phyloP scores from a whole-genome alignment of 2,329 filamentous ascomycete species.

The Apiospora rasikravindrae region DNA sequence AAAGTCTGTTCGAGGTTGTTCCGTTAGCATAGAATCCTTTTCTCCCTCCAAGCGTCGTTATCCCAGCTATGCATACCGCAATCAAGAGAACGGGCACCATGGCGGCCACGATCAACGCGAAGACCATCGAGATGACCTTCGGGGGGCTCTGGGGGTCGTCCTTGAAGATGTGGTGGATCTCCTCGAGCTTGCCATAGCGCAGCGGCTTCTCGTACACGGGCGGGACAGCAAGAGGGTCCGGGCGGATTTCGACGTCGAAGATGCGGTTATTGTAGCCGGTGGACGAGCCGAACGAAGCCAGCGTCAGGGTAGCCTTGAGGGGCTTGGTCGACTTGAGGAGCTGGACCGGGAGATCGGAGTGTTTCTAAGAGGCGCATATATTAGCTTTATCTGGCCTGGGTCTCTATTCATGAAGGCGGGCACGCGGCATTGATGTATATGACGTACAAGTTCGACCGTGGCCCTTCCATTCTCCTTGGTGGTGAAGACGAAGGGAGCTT shows the following conservation, averaged over 20 bases:
- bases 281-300: slow-evolving; percentile 84
- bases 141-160: slow-evolving; percentile 80
- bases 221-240: slow-evolving; percentile 65
- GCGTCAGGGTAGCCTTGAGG: slow-evolving; percentile 79
- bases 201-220: slow-evolving; percentile 69
- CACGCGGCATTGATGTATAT: slow-evolving; percentile 20
- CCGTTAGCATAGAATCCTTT: slow-evolving; percentile 25
- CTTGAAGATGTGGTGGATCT: slow-evolving; percentile 93
- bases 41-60: not conserved
- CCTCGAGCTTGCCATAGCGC: slow-evolving; percentile 81
- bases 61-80: slow-evolving; percentile 58
- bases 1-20: slow-evolving; percentile 66
- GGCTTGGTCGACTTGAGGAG: slow-evolving; percentile 72
- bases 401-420: slow-evolving; percentile 6
- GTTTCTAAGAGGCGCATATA: slow-evolving; percentile 60
- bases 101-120: slow-evolving; percentile 73
- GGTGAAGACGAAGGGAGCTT: slow-evolving; percentile 83
- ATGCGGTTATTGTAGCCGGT: slow-evolving; percentile 69
- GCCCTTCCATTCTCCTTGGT: slow-evolving; percentile 90
- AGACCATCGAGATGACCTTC: slow-evolving; percentile 77
- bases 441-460: slow-evolving; percentile 79
- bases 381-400: not conserved
- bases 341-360: slow-evolving; percentile 87
- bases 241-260: slow-evolving; percentile 74
- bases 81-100: slow-evolving; percentile 76